phyloP scores from a whole-genome alignment of 306 rosid genomes.

The Dryas alaskensis region DNA sequence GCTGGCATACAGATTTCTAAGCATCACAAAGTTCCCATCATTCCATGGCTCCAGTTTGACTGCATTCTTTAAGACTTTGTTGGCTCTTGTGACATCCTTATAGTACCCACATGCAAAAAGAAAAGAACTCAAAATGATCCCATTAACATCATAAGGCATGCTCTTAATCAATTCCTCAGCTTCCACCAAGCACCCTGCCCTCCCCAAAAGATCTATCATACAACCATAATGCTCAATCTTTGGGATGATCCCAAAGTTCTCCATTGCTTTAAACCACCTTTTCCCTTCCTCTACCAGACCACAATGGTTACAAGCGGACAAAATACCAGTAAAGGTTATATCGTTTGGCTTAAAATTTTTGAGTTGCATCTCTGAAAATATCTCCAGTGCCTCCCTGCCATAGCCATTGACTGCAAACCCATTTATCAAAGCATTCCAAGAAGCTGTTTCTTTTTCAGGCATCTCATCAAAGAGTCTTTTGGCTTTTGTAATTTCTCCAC shows the following conservation, averaged over 20 bases:
- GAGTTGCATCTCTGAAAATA: conserved; percentile 43
- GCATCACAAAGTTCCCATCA: conserved; percentile 52
- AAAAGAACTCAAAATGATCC: conserved; percentile 61
- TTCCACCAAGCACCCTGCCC: conserved; percentile 68
- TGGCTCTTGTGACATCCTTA: conserved; percentile 54
- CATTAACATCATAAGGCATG: conserved; percentile 66
- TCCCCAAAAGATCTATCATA: conserved; percentile 68
- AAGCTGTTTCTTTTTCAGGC: conserved; percentile 44
- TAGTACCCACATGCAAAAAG: conserved; percentile 57
- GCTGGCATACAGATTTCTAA: conserved; percentile 61
- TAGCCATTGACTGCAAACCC: conserved; percentile 69
- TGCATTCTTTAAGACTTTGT: conserved; percentile 47
- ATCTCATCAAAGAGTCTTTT: conserved; percentile 43
- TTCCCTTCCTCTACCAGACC: conserved; percentile 73
- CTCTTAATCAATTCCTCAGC: conserved; percentile 52
- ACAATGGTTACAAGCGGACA: conserved; percentile 67
- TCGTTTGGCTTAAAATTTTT: conserved; percentile 45
- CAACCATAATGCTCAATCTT: conserved; percentile 76
- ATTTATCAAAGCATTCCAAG: conserved; percentile 78
- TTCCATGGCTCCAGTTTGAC: conserved; percentile 37
- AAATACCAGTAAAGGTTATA: conserved; percentile 50
- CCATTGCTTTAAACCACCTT: conserved; percentile 50
- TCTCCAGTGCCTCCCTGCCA: conserved; percentile 57
- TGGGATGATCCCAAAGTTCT: conserved; percentile 48
- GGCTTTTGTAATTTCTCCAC: conserved; percentile 56